phyloP scores from a whole-genome alignment of 495 filamentous ascomycete species.

The Saxophila tyrrhenica region DNA sequence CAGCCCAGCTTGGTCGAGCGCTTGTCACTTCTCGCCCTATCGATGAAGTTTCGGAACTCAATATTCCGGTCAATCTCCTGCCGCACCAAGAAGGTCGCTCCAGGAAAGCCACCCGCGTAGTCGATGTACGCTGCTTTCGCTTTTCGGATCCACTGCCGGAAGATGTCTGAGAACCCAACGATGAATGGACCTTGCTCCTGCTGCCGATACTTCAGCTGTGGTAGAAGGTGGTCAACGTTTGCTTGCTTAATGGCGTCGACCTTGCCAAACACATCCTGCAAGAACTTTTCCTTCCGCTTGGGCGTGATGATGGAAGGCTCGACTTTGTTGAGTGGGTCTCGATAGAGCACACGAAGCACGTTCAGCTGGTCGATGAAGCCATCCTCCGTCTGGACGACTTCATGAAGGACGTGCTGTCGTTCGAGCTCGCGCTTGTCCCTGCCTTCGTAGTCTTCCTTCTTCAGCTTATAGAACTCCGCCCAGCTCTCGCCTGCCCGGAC shows the following conservation, averaged over 20 bases:
- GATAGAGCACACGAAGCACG: conserved; percentile 71
- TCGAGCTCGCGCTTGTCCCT: conserved; percentile 78
- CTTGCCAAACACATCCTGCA: conserved; percentile 78
- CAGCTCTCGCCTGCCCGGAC: conserved; percentile 68
- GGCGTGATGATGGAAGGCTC: conserved; percentile 73
- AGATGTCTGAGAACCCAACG: conserved; percentile 89
- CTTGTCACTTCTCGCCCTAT: conserved; percentile 65
- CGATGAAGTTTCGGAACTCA: conserved; percentile 75
- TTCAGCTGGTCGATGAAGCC: conserved; percentile 78
- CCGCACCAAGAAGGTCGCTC: conserved; percentile 69
- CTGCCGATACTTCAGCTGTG: conserved; percentile 94
- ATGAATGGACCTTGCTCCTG: conserved; percentile 95
- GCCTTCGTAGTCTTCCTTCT: conserved; percentile 57
- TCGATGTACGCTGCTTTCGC: conserved; percentile 80
- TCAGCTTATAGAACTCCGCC: conserved; percentile 81
- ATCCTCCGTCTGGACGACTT: conserved; percentile 91
- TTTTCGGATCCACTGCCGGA: conserved; percentile 97
- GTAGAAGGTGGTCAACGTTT: conserved; percentile 87
- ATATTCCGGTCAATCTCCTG: conserved; percentile 78
- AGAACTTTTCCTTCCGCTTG: conserved; percentile 62
- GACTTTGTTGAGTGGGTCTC: conserved; percentile 62
- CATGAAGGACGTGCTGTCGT: conserved; percentile 87
- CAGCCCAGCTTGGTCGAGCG: conserved; percentile 78
- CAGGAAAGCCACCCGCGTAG: conserved; percentile 79
- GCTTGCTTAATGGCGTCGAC: conserved; percentile 80